Percentiles rank a stretch among this genome's conserved stretches.
Conservation (phyloP, 148 eudicot genomes). For the Camellia japonica region DNA sequence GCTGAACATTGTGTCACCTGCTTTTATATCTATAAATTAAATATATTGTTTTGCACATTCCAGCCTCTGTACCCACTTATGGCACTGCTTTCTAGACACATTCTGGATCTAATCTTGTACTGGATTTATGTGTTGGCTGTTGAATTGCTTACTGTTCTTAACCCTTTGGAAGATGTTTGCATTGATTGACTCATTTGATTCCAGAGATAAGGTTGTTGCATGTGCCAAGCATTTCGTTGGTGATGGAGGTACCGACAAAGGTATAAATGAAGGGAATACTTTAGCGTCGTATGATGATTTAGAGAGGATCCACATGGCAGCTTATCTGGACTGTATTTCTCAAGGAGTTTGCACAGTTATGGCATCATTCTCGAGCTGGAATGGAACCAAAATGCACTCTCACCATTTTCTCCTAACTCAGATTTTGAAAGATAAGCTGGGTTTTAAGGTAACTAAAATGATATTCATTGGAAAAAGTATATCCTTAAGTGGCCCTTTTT, state of each 20-base stretch:
- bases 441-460: constrained; percentile 58
- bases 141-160: neutral
- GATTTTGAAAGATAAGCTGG: constrained; percentile 73
- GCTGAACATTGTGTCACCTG: constrained; percentile 2
- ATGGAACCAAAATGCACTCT: constrained; percentile 62
- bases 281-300: constrained; percentile 54
- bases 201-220: constrained; percentile 77
- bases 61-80: neutral
- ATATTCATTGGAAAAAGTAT: neutral
- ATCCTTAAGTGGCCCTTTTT: neutral
- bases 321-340: constrained; percentile 77
- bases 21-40: constrained; percentile 10
- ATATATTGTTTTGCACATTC: neutral
- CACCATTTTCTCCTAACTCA: constrained; percentile 66
- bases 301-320: constrained; percentile 77
- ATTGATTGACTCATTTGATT: constrained; percentile 17
- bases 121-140: neutral
- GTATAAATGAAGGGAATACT: constrained; percentile 87
- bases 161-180: constrained; percentile 6
- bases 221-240: constrained; percentile 97
- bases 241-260: constrained; percentile 85
- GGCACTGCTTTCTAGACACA: neutral
- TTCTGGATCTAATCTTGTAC: neutral
- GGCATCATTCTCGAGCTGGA: constrained; percentile 96
- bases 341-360: constrained; percentile 91